Conservation (phyloP, 345 rosid genomes). For the Noccaea caerulescens region DNA sequence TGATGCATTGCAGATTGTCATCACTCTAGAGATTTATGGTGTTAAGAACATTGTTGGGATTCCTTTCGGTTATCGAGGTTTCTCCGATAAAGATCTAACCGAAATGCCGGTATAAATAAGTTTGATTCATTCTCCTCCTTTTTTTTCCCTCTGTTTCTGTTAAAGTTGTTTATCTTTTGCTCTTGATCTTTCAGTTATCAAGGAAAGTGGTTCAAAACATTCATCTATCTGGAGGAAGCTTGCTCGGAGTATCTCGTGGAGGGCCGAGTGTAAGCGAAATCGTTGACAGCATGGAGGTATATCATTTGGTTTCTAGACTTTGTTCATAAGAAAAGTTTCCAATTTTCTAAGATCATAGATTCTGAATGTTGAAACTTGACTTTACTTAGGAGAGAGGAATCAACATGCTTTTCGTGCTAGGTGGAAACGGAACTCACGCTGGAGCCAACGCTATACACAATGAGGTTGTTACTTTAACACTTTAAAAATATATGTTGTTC, state of each 20-base stretch:
- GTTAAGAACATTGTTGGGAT: conserved; percentile 93
- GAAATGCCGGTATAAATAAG: conserved; percentile 74
- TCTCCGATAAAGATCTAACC: conserved; percentile 65
- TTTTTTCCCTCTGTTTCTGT: neutral
- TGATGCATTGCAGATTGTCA: conserved; percentile 70
- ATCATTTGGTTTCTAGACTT: neutral
- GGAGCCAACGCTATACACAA: conserved; percentile 96
- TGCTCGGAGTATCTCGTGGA: conserved; percentile 76
- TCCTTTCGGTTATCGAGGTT: conserved; percentile 95
- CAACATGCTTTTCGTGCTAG: conserved; percentile 98
- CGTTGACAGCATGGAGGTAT: conserved; percentile 82
- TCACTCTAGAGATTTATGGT: conserved; percentile 94
- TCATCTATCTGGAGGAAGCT: conserved; percentile 98
- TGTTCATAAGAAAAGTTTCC: neutral
- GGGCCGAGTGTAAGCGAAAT: conserved; percentile 74
- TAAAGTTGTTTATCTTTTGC: neutral
- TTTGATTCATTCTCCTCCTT: conserved; percentile 10
- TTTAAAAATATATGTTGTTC: conserved; percentile 12
- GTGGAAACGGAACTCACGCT: conserved; percentile 99
- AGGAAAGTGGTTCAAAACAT: conserved; percentile 94
- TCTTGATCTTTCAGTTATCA: conserved; percentile 63
- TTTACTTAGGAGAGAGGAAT: conserved; percentile 79
- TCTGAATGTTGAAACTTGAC: neutral
- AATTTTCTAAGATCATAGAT: neutral
- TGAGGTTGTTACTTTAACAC: conserved; percentile 57